These are phyloP conservation scores for Coemansia sp. DNA, from an alignment of 192 early-diverging fungal species.

Conservation along the genomic window DNA sequence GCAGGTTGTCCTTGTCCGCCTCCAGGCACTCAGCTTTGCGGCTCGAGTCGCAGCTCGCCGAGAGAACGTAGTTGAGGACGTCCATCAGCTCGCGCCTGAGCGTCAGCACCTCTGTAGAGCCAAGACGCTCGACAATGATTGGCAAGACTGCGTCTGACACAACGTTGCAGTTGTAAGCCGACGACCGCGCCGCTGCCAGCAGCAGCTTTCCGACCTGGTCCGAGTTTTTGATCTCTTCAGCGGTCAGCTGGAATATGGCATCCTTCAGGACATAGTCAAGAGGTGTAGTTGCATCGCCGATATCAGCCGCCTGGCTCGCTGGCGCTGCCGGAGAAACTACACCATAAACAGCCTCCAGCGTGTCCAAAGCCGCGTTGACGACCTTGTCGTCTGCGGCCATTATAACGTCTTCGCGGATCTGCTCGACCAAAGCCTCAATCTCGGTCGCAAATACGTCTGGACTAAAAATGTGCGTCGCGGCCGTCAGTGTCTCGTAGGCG, in stretches of 20 bases:
- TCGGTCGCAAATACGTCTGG: conserved; percentile 63
- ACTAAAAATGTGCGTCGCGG: conserved; percentile 76
- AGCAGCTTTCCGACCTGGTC: conserved; percentile 67
- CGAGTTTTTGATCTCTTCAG: conserved; percentile 65
- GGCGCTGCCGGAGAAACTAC: conserved; percentile 46
- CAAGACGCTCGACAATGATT: conserved; percentile 60
- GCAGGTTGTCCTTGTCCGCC: conserved; percentile 73
- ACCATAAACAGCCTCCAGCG: conserved; percentile 66
- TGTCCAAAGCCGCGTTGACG: conserved; percentile 64
- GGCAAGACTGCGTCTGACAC: conserved; percentile 63
- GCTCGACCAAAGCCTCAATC: conserved; percentile 71
- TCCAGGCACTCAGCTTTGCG: conserved; percentile 56
- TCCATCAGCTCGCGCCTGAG: conserved; percentile 60
- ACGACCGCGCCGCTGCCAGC: conserved; percentile 56
- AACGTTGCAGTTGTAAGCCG: conserved; percentile 48
- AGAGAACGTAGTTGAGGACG: conserved; percentile 70
- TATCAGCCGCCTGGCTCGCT: conserved; percentile 8
- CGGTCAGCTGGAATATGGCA: conserved; percentile 55
- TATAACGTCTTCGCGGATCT: conserved; percentile 61
- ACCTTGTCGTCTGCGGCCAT: conserved; percentile 71
- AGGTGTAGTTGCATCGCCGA: conserved; percentile 19
- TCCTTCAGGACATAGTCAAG: conserved; percentile 59
- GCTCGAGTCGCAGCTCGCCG: conserved; percentile 55
- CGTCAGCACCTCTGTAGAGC: conserved; percentile 52
- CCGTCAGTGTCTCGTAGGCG: conserved; percentile 84